Evolutionary conservation across 768 basidiomycete species (phyloP), one percentile per base, ranked within the genome.

Genomic region (Podaxis pistillaris): DNA sequence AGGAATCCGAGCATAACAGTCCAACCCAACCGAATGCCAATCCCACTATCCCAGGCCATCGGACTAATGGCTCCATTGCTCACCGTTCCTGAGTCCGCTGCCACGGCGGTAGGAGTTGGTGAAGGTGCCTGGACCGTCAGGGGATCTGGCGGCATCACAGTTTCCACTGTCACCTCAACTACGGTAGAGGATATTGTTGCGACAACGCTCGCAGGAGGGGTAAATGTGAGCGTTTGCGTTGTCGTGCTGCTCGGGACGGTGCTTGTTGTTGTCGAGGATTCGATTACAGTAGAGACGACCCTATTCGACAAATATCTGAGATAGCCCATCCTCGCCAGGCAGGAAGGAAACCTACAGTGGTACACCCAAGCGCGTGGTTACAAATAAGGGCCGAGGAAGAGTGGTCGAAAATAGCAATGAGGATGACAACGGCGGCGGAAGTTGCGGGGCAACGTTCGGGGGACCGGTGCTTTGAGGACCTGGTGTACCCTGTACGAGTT

Each of bases 221-320:
- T 60, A 26, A 28, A 26, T 0, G 60, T 62, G 19, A 47, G 7
- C 24, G 41, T 55, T 19, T 15, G 44, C 24, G 60, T 62, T 36
- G 53, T 55, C n/a, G 60, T 62, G 22, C 60, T 62, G 55, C 53
- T 55, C 17, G 60, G 60, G 22, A 61, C 51, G 11, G 33, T 55
- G 17, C 33, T 41, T 17, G 60, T 62, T 17, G 44, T 30, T 6
- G 60, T 62, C 22, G 52, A 47, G 19, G 28, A 36, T 24, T 17
- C 30, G 5, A 17, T 59, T 5, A 26, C 3, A 3, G 49, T 50
- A 26, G 22, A 24, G 49, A 28, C 3, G 41, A 13, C 56, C 38
- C 56, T 56, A 28, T 26, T 15, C 56, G 7, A 26, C 17, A 33
- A 8, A n/a, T 15, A 33, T 19, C n/a, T 46, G 17, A 46, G 44